A percentile compares a stretch with the other conserved stretches of the same genome.
phyloP scores from a whole-genome alignment of 2,329 filamentous ascomycete genomes.

The Colletotrichum coccodes region DNA sequence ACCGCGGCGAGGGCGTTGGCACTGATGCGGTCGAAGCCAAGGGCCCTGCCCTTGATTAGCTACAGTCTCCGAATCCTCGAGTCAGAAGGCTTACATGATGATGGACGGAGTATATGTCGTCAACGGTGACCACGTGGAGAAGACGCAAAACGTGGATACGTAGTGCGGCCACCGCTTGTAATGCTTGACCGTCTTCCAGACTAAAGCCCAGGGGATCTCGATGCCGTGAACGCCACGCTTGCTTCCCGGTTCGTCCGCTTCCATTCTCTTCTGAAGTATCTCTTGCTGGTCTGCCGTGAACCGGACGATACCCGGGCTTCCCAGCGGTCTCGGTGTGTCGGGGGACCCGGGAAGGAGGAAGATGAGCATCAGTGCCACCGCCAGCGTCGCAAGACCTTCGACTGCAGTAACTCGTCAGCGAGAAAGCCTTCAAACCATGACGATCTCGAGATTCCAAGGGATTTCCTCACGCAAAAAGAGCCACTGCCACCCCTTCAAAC shows the following conservation, averaged over 20 bases:
- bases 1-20: constrained; percentile 59
- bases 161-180: constrained; percentile 60
- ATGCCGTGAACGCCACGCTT: constrained; percentile 47
- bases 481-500: constrained; percentile 61
- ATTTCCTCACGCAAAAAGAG: constrained; percentile 54
- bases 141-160: constrained; percentile 59
- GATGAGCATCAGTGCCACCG: constrained; percentile 49
- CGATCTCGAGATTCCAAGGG: no score
- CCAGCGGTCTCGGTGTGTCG: constrained; percentile 49
- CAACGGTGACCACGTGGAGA: constrained; percentile 62
- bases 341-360: constrained; percentile 55
- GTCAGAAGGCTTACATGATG: constrained; percentile 42
- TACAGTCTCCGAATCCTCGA: not conserved
- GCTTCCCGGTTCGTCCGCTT: constrained; percentile 42
- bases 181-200: constrained; percentile 55
- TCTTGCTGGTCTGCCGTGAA: constrained; percentile 46
- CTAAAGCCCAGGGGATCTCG: constrained; percentile 48
- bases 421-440: not conserved
- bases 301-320: constrained; percentile 48
- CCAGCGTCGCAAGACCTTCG: constrained; percentile 55
- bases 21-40: constrained; percentile 55
- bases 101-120: constrained; percentile 62
- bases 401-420: constrained; percentile 40
- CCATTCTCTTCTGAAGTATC: constrained; percentile 46
- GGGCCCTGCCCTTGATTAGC: constrained; percentile 39